Evolutionary conservation across 78 protist genomes (phyloP).

Genomic region (Dictyostelium firmibasis): DNA sequence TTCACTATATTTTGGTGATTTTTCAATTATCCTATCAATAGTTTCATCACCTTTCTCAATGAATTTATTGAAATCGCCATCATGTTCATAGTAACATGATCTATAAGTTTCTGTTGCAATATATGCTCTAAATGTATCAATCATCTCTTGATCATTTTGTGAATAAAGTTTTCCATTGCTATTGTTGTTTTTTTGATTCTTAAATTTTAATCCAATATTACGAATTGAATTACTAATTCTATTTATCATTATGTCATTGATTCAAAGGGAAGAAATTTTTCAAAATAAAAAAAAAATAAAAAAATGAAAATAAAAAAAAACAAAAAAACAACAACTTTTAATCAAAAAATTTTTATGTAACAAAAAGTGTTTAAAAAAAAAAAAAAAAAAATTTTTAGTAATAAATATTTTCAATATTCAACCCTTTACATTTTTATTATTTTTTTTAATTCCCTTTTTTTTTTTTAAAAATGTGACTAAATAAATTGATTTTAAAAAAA

Average conservation of each 20-base stretch:
- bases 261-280: background rate
- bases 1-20: background rate
- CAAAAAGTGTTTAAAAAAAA: no score
- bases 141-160: slow-evolving; percentile 46
- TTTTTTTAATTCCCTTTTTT: no score
- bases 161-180: background rate
- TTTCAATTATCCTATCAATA: background rate
- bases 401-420: no score
- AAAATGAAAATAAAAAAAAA: background rate
- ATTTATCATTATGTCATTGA: background rate
- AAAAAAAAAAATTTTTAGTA: no score
- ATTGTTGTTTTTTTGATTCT: background rate
- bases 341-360: no score
- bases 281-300: background rate
- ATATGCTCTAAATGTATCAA: slow-evolving; percentile 52
- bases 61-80: background rate
- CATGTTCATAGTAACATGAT: background rate
- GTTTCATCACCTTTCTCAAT: background rate
- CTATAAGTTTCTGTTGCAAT: slow-evolving; percentile 8
- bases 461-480: no score
- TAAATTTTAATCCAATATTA: background rate
- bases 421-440: no score
- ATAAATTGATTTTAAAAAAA: no score
- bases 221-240: background rate
- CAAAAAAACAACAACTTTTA: no score